Percentiles rank a stretch among this genome's conserved stretches.
Conservation (phyloP, 257 asterid species). For the Capsicum rhomboideum region DNA sequence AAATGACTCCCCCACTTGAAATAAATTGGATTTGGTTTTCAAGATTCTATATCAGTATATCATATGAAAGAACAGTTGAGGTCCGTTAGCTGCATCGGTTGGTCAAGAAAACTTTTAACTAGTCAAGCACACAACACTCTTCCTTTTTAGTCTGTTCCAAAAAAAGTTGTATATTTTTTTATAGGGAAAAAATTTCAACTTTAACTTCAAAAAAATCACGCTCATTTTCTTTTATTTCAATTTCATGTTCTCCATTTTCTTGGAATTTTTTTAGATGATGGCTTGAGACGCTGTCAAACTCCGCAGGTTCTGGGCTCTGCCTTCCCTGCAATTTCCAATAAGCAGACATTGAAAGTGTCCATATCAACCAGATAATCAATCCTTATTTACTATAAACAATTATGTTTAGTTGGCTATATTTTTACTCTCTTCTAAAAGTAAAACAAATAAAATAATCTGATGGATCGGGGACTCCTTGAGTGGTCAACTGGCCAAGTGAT, state of each 20-base stretch:
- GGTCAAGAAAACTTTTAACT: neutral
- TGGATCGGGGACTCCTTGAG: conserved; percentile 9
- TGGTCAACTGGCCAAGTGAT: conserved; percentile 26
- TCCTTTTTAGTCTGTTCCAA: neutral
- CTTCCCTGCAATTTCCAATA: neutral
- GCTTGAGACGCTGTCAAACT: neutral
- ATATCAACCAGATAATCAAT: neutral
- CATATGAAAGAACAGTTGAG: neutral
- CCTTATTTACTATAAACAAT: neutral
- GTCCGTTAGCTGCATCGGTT: neutral
- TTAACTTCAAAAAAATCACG: no score
- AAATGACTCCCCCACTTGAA: neutral
- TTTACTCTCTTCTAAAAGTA: neutral
- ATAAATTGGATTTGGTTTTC: neutral
- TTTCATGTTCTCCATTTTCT: neutral
- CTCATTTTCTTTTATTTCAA: no score
- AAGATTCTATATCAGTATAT: neutral
- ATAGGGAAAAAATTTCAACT: no score
- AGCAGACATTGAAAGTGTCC: conserved; percentile 11
- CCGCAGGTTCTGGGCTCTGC: neutral
- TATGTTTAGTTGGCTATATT: neutral
- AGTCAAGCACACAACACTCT: no score
- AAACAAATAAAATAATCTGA: neutral
- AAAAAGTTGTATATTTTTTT: no score
- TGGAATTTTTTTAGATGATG: neutral